Base-by-base conservation (phyloP, 2,329 filamentous ascomycete genomes). In the Raffaelea albimanens region DNA sequence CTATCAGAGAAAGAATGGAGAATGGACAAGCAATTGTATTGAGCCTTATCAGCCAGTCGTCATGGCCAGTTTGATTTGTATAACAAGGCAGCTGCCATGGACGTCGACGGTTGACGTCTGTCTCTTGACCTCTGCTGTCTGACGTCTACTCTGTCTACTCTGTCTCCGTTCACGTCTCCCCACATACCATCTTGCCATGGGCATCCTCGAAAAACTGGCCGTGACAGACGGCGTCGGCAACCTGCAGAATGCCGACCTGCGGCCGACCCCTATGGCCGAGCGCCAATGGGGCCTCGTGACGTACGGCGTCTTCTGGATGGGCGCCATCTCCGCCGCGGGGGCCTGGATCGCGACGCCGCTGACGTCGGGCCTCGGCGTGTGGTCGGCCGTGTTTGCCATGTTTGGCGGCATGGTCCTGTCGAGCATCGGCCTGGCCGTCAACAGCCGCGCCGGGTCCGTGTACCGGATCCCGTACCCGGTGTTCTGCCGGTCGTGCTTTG, bases 401-500 rank as follows among this genome's bases (percentile, higher is more conserved):
- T 20, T 45, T 40, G 20, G 14, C 33, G 43, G 43, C 33, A 39
- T 39, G 33, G 16, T 45, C 22, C 34, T 45, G 2, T 39, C 34
- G 8, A 20, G 43, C 22, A 40, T 45, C 21, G 33, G 33, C 20
- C 21, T 45, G 2, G 43, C 34, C 10, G 20, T 45, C 20, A 45
- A 45, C 22, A 20, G 43, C 43, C 43, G 43, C 9, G 33, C 43
- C 16, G 43, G 43, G 7, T 19, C 43, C 11, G 34, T 40, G 14
- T 45, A 45, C 43, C 43, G 34, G 8, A 45, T 45, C 18, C 33
- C 33, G 4, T 45, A 39, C 11, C 54, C 43, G 2, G 43, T 45
- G 2, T 18, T 45, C 8, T 38, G 33, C 34, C 43, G 43, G 16
- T 25, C 33, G 3, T 39, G 33, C 34, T 45, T 45, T 19, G 43